Evolutionary conservation across 2,329 filamentous ascomycete species (phyloP).

Genomic region (Alternaria sp.): DNA sequence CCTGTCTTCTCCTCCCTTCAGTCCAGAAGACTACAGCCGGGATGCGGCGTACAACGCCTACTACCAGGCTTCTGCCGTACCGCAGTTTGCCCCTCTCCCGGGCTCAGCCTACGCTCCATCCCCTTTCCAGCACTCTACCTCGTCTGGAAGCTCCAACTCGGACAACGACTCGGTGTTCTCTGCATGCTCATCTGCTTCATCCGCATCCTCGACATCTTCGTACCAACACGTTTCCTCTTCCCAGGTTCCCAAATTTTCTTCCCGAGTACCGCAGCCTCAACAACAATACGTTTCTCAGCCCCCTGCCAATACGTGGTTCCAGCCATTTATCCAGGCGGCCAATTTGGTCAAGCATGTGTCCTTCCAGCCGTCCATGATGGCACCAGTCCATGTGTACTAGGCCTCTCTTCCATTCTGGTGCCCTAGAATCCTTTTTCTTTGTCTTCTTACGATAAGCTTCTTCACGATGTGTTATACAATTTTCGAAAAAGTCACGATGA

Average conservation of each 20-base stretch:
- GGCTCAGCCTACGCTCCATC: conserved; percentile 43
- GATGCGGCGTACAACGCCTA: conserved; percentile 42
- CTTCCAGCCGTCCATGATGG: conserved; percentile 52
- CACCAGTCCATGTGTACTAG: conserved; percentile 52
- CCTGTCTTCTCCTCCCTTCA: conserved; percentile 56
- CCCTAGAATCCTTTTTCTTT: conserved; percentile 17
- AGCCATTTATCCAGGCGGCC: conserved; percentile 53
- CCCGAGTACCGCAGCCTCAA: conserved; percentile 40
- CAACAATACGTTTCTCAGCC: conserved; percentile 51
- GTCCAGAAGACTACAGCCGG: conserved; percentile 50
- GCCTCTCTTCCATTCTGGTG: conserved; percentile 5
- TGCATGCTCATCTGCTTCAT: conserved; percentile 49
- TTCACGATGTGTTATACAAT: conserved; percentile 46
- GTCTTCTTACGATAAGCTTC: conserved; percentile 36
- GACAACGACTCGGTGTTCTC: conserved; percentile 55
- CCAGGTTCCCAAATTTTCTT: conserved; percentile 40
- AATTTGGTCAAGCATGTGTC: conserved; percentile 54
- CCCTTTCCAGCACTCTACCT: conserved; percentile 45
- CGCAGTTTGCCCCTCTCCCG: conserved; percentile 46
- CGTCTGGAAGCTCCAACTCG: conserved; percentile 51
- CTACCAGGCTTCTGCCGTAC: conserved; percentile 41
- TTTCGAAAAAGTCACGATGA: conserved; percentile 51
- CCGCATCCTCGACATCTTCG: conserved; percentile 48
- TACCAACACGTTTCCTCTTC: conserved; percentile 43
- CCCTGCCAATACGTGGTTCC: conserved; percentile 50